Evolutionary conservation across 805 yeast species (phyloP).

Genomic region (Wickerhamomyces mucosus): DNA sequence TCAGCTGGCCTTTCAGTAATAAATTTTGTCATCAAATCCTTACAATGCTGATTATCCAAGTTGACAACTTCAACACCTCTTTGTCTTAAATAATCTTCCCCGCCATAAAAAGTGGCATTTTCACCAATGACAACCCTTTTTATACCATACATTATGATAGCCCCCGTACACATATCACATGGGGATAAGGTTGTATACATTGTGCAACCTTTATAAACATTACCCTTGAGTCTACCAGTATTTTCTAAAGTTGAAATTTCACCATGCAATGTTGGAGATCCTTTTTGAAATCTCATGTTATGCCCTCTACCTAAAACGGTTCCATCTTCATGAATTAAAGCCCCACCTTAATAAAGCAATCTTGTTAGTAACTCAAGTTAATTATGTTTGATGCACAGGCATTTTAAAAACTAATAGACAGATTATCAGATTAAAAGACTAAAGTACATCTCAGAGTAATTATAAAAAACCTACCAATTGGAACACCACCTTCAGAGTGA

Average conservation of each 20-base stretch:
- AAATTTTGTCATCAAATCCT: constrained; percentile 65
- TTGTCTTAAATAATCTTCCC: constrained; percentile 59
- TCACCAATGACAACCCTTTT: constrained; percentile 87
- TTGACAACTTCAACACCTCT: constrained; percentile 70
- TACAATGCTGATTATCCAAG: constrained; percentile 50
- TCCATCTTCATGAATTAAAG: constrained; percentile 66
- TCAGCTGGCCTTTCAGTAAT: constrained; percentile 69
- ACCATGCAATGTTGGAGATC: constrained; percentile 81
- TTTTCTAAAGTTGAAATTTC: constrained; percentile 85
- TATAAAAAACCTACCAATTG: constrained; percentile 41
- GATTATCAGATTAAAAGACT: not conserved
- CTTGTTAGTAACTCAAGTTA: not conserved
- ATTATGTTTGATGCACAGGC: too few species aligned
- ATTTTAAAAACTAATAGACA: too few species aligned
- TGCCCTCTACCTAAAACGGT: constrained; percentile 81
- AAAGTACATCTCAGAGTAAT: constrained; percentile 10
- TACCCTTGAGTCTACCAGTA: constrained; percentile 82
- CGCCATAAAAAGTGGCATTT: constrained; percentile 73
- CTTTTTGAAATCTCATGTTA: constrained; percentile 80
- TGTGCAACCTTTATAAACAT: constrained; percentile 77
- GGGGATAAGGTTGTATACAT: constrained; percentile 84
- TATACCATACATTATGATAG: constrained; percentile 81
- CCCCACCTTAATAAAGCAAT: constrained; percentile 60
- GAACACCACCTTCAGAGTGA: constrained; percentile 80
- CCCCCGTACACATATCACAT: constrained; percentile 93